Base-by-base conservation (phyloP, 371 early-diverging fungal species). In the Chytridiales sp. region DNA sequence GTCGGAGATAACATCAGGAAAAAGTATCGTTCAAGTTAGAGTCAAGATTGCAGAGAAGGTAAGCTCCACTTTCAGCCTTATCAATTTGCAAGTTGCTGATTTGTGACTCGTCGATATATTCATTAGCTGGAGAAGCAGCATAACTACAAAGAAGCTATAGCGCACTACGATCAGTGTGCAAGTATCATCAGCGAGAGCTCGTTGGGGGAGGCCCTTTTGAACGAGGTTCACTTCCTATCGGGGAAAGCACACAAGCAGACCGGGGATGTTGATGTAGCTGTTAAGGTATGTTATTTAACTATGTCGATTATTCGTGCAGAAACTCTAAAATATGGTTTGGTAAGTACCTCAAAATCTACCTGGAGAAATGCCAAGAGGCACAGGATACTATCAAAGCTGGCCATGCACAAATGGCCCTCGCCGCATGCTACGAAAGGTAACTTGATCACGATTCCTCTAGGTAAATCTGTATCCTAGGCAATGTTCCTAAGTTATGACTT, bases 401-500 rank as follows among this genome's bases (percentile, higher is more conserved):
- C 6, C 43, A 27, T 32, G 77, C 74, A 6, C 74, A 72, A 35
- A 56, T 62, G 3, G 65, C 68, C 1, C 57, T 77, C n/a, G 74
- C 77, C 1, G 29, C 68, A 2, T 74, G 77, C 38, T 71, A 74
- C 55, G 77, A 73, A 53, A 64, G 64, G 77, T 72, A 56, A 35
- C 9, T 17, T 31, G 19, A 36, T 19, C 39, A 11, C 30, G 17
- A 22, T 17, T 30, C 21, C 15, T 1, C 39, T 24, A 39, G 11
- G 40, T 6, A 30, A 31, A 36, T 35, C 8, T 36, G 15, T 4
- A 52, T 9, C 52, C 31, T n/a, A 15, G 22, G 13, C 39, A 5
- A 15, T 13, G 22, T 13, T 35, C 31, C 42, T 24, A 48, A n/a
- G 38, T 27, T 58, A 21, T 44, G 24, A 29, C 42, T 4, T 17